A percentile compares a stretch with the other conserved stretches of the same genome.
Conservation (phyloP, 2,329 filamentous ascomycete genomes). For the Juglanconis sp. region DNA sequence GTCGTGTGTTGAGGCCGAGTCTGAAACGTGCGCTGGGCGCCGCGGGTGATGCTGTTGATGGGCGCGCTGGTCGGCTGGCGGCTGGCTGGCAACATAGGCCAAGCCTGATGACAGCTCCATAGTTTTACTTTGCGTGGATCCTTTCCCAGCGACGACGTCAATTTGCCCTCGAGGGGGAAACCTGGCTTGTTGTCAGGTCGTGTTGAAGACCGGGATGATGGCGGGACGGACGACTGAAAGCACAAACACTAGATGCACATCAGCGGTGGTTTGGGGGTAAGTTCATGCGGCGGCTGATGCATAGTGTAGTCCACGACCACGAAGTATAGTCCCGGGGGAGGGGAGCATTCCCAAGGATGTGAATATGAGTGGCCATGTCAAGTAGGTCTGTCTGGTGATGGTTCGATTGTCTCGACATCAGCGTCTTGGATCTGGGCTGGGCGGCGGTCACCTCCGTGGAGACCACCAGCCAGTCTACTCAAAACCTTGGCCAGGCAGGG, state of each 20-base stretch:
- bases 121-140: background rate
- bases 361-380: background rate
- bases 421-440: background rate
- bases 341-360: background rate
- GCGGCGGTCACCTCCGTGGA: background rate
- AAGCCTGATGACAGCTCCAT: too few species aligned
- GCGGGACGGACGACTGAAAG: too few species aligned
- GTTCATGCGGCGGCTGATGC: too few species aligned
- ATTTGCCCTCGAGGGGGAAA: too few species aligned
- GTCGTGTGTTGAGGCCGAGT: constrained; percentile 4
- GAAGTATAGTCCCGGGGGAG: too few species aligned
- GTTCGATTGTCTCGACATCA: background rate
- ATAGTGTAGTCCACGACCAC: too few species aligned
- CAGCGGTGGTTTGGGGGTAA: too few species aligned
- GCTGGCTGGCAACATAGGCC: background rate
- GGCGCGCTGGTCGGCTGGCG: background rate
- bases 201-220: too few species aligned
- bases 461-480: background rate
- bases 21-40: constrained; percentile 14
- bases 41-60: background rate
- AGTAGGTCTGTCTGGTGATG: background rate
- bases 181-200: too few species aligned
- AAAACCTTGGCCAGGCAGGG: constrained; percentile 3
- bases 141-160: background rate
- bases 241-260: too few species aligned